Evolutionary conservation across 164 flowering plant species (phyloP), one percentile per base, ranked within the genome.

Genomic region (Sextonia rubra): DNA sequence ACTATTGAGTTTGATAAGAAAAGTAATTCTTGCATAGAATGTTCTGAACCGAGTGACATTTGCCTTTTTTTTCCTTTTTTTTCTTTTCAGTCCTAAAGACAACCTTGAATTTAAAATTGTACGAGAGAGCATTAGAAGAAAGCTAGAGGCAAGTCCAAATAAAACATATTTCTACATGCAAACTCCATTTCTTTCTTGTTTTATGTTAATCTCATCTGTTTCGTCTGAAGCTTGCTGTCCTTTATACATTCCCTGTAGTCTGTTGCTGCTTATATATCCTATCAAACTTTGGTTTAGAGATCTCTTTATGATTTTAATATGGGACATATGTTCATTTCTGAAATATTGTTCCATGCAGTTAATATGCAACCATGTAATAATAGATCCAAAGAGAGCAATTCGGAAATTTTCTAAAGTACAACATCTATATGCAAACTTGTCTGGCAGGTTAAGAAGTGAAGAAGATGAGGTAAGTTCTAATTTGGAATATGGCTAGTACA

Each of bases 91-190:
- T 82, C 85, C 91, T 15, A 95, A 95, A 80, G 97, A 92, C 64
- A 80, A 91, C 74, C 90, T 86, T 61, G 99, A 95, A 84, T 95
- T 95, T 77, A 80, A 89, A 25, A 92, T 95, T 26, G 99, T 95
- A 27, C 83, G 96, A 73, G 96, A 93, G 60, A 83, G 83, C 87
- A 91, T 95, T 78, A 83, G 84, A 79, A 85, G 78, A 77, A 95
- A 88, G 76, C 76, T 95, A 67, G 91, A 91, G 94, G 99, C 75
- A 79, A 84, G 90, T 79, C 80, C 26, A 37, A 37, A 71, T 17
- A 52, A 18, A 15, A 20, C 58, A 52, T 2, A 52, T 23, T 75
- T 77, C 12, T 17, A 76, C 14, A 44, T 64, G 69, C 11, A 23
- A 11, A 2, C 7, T 60, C 30, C 30, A 3, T 47, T 58, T 68